These are phyloP conservation scores for Lunasporangiospora selenospora DNA, from an alignment of 192 early-diverging fungal species.

Conservation along the genomic window DNA sequence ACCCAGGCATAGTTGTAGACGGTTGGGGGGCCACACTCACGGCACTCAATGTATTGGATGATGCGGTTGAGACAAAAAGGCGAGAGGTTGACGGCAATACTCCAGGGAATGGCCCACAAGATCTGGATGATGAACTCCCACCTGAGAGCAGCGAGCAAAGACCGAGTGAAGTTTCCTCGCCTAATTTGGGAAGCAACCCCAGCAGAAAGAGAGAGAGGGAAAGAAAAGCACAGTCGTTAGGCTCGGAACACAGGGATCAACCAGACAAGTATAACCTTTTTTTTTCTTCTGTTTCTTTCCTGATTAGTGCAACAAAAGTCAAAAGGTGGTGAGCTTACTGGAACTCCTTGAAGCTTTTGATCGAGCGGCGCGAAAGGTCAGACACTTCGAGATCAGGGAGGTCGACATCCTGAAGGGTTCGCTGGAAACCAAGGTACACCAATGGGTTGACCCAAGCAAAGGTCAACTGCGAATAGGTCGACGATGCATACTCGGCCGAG, in stretches of 20 bases:
- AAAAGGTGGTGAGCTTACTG: too few species aligned
- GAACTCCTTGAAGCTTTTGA: conserved; percentile 25
- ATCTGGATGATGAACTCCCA: conserved; percentile 41
- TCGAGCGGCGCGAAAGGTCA: conserved; percentile 44
- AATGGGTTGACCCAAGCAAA: conserved; percentile 50
- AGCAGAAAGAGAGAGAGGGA: too few species aligned
- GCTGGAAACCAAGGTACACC: conserved; percentile 54
- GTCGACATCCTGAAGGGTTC: conserved; percentile 66
- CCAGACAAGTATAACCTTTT: too few species aligned
- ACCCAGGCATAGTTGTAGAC: conserved; percentile 59
- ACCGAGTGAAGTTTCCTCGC: too few species aligned
- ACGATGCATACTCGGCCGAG: conserved; percentile 37
- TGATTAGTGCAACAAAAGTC: too few species aligned
- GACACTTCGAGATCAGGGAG: conserved; percentile 58
- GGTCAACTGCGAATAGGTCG: conserved; percentile 41
- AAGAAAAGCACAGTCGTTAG: too few species aligned
- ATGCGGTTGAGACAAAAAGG: conserved; percentile 47
- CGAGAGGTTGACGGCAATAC: conserved; percentile 31
- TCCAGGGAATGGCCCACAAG: conserved; percentile 39
- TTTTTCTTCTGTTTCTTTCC: too few species aligned
- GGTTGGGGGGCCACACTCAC: conserved; percentile 31
- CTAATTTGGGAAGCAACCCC: too few species aligned
- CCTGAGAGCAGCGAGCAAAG: conserved; percentile 7
- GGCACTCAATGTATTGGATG: conserved; percentile 46
- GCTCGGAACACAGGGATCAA: too few species aligned